Base-by-base conservation (phyloP, 1,284 basidiomycete species). In the Austroboletus niveus region DNA sequence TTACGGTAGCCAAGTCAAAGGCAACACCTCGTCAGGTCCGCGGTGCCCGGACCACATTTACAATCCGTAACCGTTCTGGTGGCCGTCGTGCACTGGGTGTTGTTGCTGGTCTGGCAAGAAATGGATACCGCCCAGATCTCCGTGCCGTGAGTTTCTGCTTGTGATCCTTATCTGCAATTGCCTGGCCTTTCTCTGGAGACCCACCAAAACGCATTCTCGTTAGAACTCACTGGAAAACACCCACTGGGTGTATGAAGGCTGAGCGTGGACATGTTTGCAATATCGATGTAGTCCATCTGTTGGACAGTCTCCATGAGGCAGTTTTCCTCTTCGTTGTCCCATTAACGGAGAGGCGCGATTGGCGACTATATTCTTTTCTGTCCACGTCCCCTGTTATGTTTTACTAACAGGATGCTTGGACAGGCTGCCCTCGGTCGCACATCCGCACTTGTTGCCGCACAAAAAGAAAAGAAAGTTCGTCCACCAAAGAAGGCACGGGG, bases 221-320 rank as follows among this genome's bases (percentile, higher is more conserved):
- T 84, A 85, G 83, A 84, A 84, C 80, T 84, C 81, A 73, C 86
- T 82, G 86, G 85, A 88, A 77, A 68, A 56, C 60, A 70, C 76
- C 72, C 43, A 65, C 59, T 72, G 72, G 75, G 76, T 73, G 70
- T 68, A 82, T 83, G 86, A 89, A 84, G 78, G 86, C 74, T 79
- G 85, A 87, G 88, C 80, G 87, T 89, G 85, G 88, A 89, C 84
- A 87, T 74, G 86, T 82, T 79, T 90, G 87, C 87, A 81, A 90
- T 69, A 90, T 76, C 55, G 72, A 78, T 67, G 3, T 34, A 11
- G 53, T 58, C 53, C 52, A 32, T 48, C 10, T 55, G 54, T n/a
- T 48, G 54, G 67, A 57, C 49, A 36, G 56, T 69, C 63, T 43
- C 60, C 55, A 54, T 57, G 44, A 53, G 47, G 54, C 32, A 58